Conservation (phyloP, 208 protist species). For the Leishmania martiniquensis region DNA sequence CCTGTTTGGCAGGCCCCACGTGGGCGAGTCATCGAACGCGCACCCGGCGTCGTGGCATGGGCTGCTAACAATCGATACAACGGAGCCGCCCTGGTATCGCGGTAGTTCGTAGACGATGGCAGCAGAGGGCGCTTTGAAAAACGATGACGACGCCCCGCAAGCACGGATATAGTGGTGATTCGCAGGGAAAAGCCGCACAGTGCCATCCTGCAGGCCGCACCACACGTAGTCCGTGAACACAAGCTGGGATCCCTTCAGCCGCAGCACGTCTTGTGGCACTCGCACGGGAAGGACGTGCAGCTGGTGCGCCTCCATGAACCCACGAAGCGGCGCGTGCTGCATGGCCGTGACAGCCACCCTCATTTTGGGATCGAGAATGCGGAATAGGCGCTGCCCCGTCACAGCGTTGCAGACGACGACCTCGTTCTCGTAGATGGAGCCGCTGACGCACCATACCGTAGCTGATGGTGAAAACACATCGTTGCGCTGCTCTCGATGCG, state of each 20-base stretch:
- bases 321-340: slow-evolving; percentile 81
- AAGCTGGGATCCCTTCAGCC: slow-evolving; percentile 55
- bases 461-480: slow-evolving; percentile 36
- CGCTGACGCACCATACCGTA: slow-evolving; percentile 60
- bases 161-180: slow-evolving; percentile 52
- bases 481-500: slow-evolving; percentile 25
- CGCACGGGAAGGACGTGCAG: slow-evolving; percentile 68
- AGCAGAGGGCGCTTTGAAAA: slow-evolving; percentile 50
- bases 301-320: slow-evolving; percentile 64
- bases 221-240: slow-evolving; percentile 89
- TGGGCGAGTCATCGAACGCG: slow-evolving; percentile 34
- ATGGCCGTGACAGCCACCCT: slow-evolving; percentile 67
- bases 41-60: slow-evolving; percentile 59
- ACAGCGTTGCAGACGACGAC: slow-evolving; percentile 58
- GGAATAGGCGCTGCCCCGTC: slow-evolving; percentile 53
- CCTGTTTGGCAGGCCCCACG: slow-evolving; percentile 33
- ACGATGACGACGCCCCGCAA: slow-evolving; percentile 47
- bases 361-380: slow-evolving; percentile 68
- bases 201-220: slow-evolving; percentile 85
- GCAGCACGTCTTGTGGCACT: slow-evolving; percentile 61
- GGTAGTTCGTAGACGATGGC: slow-evolving; percentile 87
- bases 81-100: slow-evolving; percentile 70
- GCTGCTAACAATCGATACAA: slow-evolving; percentile 76
- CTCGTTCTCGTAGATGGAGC: slow-evolving; percentile 48
- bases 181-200: slow-evolving; percentile 78